Percentiles rank a stretch among this genome's conserved stretches.
These are phyloP conservation scores for Thelonectria discophora DNA, from an alignment of 2,329 filamentous ascomycete genomes.

Conservation along the genomic window DNA sequence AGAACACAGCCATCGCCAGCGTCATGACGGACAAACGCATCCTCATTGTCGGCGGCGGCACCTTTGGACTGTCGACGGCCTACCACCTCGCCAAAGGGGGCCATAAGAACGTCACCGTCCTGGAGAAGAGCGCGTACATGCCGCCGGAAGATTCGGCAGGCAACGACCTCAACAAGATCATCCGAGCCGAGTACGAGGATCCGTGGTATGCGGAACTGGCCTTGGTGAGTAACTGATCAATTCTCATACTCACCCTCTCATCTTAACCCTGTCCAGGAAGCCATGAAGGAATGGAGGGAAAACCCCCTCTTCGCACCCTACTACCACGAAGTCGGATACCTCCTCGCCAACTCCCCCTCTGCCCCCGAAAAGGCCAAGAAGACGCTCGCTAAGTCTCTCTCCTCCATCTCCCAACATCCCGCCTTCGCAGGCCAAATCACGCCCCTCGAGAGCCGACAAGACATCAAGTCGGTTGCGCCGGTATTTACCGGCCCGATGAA, in stretches of 20 bases:
- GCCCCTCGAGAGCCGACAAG: conserved; percentile 51
- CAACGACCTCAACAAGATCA: conserved; percentile 69
- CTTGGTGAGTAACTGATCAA: conserved; percentile 43
- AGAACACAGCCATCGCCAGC: neutral
- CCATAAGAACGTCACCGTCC: conserved; percentile 48
- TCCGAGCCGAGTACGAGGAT: conserved; percentile 66
- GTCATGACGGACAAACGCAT: neutral
- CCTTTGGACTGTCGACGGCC: conserved; percentile 45
- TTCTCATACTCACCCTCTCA: neutral
- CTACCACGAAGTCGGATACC: conserved; percentile 51
- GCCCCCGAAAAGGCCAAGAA: conserved; percentile 58
- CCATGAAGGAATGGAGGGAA: conserved; percentile 59
- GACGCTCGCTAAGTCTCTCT: conserved; percentile 49
- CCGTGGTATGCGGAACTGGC: conserved; percentile 63
- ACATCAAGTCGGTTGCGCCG: conserved; percentile 49
- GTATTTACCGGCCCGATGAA: conserved; percentile 59
- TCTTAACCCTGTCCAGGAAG: conserved; percentile 43
- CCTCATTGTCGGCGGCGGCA: conserved; percentile 44
- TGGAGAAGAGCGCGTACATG: conserved; percentile 36
- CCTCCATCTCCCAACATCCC: conserved; percentile 48
- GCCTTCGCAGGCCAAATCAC: conserved; percentile 51
- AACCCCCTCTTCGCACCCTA: conserved; percentile 59
- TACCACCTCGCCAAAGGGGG: conserved; percentile 39
- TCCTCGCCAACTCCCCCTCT: conserved; percentile 57
- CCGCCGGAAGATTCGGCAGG: conserved; percentile 54